Evolutionary conservation across 2,329 filamentous ascomycete genomes (phyloP).

Genomic region (Huntiella bhutanensis): DNA sequence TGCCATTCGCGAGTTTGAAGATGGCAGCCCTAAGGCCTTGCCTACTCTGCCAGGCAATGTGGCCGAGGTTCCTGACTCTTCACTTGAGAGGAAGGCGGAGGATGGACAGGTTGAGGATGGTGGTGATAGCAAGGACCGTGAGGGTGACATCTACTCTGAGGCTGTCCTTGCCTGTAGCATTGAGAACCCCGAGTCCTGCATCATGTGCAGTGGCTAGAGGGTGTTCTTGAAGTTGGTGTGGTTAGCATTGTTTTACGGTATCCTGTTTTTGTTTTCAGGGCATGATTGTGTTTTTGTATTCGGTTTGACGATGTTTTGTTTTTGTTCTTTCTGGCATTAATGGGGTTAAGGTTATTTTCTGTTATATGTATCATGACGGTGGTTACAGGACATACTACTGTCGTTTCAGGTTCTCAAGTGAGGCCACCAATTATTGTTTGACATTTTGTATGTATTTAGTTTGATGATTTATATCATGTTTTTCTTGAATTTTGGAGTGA

Average conservation of each 20-base stretch:
- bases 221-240: neutral
- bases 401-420: neutral
- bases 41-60: slow-evolving; percentile 50
- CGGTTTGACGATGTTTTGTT: neutral
- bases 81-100: slow-evolving; percentile 30
- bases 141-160: slow-evolving; percentile 89
- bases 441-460: too few species aligned
- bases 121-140: slow-evolving; percentile 51
- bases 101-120: slow-evolving; percentile 55
- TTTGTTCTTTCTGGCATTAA: slow-evolving; percentile 2
- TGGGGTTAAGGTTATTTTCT: neutral
- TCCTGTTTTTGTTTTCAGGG: neutral
- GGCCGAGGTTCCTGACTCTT: slow-evolving; percentile 40
- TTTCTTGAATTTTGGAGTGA: too few species aligned
- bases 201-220: slow-evolving; percentile 87
- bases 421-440: neutral
- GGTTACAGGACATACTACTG: too few species aligned
- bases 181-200: slow-evolving; percentile 82
- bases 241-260: neutral
- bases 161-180: slow-evolving; percentile 88
- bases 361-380: too few species aligned
- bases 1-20: slow-evolving; percentile 25
- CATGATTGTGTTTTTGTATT: slow-evolving; percentile 1
- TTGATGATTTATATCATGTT: too few species aligned
- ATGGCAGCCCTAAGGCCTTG: slow-evolving; percentile 62